Evolutionary conservation across 805 yeast genomes (phyloP).

Genomic region (Zygoascus ofunaensis): DNA sequence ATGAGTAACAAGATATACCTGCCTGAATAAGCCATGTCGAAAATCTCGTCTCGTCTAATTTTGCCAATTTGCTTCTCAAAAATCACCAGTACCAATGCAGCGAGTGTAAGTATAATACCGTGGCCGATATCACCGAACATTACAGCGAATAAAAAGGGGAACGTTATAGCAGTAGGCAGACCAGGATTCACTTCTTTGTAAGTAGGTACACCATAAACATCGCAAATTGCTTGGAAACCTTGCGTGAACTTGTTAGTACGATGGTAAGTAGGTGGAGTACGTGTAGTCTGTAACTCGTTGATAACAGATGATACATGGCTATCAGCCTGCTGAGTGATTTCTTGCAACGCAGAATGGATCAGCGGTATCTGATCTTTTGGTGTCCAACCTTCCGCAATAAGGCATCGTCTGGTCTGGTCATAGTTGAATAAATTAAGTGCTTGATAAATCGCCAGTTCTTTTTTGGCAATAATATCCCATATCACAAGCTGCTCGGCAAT

Average conservation of each 20-base stretch:
- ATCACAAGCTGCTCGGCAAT: slow-evolving; percentile 63
- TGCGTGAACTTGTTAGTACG: slow-evolving; percentile 83
- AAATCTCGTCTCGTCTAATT: slow-evolving; percentile 72
- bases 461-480: slow-evolving; percentile 60
- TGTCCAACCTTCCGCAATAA: slow-evolving; percentile 96
- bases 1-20: slow-evolving; percentile 82
- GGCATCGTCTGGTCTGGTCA: slow-evolving; percentile 70
- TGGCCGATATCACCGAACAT: slow-evolving; percentile 99
- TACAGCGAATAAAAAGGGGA: slow-evolving; percentile 97
- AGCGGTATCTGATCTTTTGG: slow-evolving; percentile 62
- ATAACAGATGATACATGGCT: slow-evolving; percentile 37
- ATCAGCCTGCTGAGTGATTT: slow-evolving; percentile 43
- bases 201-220: slow-evolving; percentile 89
- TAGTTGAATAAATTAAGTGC: slow-evolving; percentile 72
- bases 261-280: slow-evolving; percentile 90
- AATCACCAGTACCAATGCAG: slow-evolving; percentile 59
- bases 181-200: slow-evolving; percentile 96
- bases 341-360: slow-evolving; percentile 55
- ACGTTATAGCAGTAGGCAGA: slow-evolving; percentile 84
- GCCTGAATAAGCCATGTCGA: slow-evolving; percentile 93
- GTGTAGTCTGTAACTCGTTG: slow-evolving; percentile 59
- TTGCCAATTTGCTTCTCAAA: slow-evolving; percentile 60
- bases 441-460: slow-evolving; percentile 76
- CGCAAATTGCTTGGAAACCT: slow-evolving; percentile 89
- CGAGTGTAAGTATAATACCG: slow-evolving; percentile 70